Base-by-base conservation (phyloP, 106 monocot species). In the Xerophyta viscosa region DNA sequence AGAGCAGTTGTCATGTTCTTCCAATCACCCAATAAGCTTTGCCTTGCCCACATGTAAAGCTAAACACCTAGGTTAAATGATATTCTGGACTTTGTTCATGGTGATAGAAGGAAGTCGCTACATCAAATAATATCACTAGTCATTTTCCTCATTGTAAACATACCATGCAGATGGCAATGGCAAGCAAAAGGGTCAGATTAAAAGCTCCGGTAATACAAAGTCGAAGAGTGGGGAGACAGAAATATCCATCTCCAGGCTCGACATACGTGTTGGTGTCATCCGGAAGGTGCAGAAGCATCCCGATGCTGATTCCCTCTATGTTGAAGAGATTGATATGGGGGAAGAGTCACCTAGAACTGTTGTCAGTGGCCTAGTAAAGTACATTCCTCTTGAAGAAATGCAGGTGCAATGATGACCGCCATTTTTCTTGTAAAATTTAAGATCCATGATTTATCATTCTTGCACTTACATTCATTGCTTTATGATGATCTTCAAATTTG, bases 301-400 rank as follows among this genome's bases (percentile, higher is more conserved):
- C 27, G 85, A 89, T 66, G 96, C 96, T 9, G 85, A 96, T 81
- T 85, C 96, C 10, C 82, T 96, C 37, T 96, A 82, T 54, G 85
- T 96, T 2, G 96, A 96, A 71, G 96, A 96, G 63, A 96, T 96
- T 57, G 96, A 89, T 70, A 78, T 96, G 18, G 96, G 96, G 41
- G 96, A 96, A 63, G 84, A 60, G 28, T 70, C 81, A 39, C 53
- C 66, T 28, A 78, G 88, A 49, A 96, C 85, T 0, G 96, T 96
- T 18, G 88, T 96, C 52, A 96, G 96, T 57, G 96, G 96, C 13
- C 85, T 96, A 43, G 96, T 96, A 24, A 88, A 82, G 50, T 79
- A 72, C 57, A 82, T 96, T 63, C 82, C 88, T 18, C 73, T 96
- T 20, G 81, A 96, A 60, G 81, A 96, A 69, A 96, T 96, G 96